Conservation (phyloP, 139 green algal genomes). For the Asterochloris erici region DNA sequence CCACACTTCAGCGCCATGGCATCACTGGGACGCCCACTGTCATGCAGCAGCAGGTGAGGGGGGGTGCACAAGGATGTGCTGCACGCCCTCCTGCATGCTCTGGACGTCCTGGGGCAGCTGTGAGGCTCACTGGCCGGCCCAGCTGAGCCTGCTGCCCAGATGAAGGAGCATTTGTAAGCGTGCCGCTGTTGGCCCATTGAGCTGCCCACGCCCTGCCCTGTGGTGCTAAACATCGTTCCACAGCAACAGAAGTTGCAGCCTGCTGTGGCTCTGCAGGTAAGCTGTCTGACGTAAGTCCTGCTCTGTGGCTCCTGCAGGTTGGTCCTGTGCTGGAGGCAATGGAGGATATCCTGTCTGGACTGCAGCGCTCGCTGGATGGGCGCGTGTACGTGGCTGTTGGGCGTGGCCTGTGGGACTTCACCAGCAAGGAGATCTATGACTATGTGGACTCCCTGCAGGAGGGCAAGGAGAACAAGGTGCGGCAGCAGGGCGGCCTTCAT, state of each 20-base stretch:
- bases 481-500: no score
- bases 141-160: no score
- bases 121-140: no score
- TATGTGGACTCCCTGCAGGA: slow-evolving; percentile 53
- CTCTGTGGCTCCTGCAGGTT: slow-evolving; percentile 12
- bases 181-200: no score
- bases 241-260: neutral
- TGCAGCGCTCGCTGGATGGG: slow-evolving; percentile 40
- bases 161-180: no score
- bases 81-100: no score
- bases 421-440: slow-evolving; percentile 47
- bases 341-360: slow-evolving; percentile 36
- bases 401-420: slow-evolving; percentile 57
- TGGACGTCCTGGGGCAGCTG: no score
- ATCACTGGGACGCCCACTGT: slow-evolving; percentile 22
- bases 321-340: slow-evolving; percentile 36
- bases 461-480: slow-evolving; percentile 29
- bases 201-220: no score
- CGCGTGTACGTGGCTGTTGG: slow-evolving; percentile 52
- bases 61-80: no score
- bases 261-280: neutral
- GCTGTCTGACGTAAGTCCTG: neutral
- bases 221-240: neutral
- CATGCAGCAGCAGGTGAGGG: slow-evolving; percentile 25
- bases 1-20: slow-evolving; percentile 36